phyloP scores from a whole-genome alignment of 2,329 filamentous ascomycete genomes.

The Fusarium domesticum region DNA sequence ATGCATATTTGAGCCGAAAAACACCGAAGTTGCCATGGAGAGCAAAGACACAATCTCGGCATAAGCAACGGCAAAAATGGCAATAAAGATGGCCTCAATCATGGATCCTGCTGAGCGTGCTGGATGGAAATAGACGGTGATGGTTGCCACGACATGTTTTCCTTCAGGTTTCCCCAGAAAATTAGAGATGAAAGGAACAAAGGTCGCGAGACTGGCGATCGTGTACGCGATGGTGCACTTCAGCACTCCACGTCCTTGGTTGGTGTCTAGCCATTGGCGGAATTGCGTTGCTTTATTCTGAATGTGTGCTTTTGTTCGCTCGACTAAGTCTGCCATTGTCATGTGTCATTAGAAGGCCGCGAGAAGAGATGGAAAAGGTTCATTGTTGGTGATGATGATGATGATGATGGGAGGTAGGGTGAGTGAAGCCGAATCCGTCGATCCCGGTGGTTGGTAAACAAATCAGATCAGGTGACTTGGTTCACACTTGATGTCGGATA shows the following conservation, averaged over 20 bases:
- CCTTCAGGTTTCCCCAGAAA: constrained; percentile 81
- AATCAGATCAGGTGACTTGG: not conserved
- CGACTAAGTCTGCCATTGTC: not conserved
- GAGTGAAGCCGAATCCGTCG: not conserved
- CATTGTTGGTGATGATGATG: not conserved
- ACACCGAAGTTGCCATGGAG: constrained; percentile 81
- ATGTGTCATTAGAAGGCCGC: not conserved
- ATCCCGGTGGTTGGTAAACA: not conserved
- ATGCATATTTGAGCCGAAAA: constrained; percentile 67
- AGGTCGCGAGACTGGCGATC: constrained; percentile 80
- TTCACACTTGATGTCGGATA: not conserved
- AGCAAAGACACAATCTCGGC: constrained; percentile 65
- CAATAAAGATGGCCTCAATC: constrained; percentile 78
- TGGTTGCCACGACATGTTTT: constrained; percentile 89
- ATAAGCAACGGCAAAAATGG: constrained; percentile 75
- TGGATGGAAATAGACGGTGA: constrained; percentile 94
- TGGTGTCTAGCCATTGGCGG: constrained; percentile 61
- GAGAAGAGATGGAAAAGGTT: not conserved
- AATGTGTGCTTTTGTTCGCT: constrained; percentile 19
- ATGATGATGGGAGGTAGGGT: no score
- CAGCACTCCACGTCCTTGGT: constrained; percentile 72
- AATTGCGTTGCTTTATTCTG: constrained; percentile 43
- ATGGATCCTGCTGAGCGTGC: constrained; percentile 84
- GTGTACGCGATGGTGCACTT: constrained; percentile 92
- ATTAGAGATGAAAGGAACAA: constrained; percentile 67